Evolutionary conservation across 441 rosid species (phyloP).

Genomic region (Corymbia citriodora): DNA sequence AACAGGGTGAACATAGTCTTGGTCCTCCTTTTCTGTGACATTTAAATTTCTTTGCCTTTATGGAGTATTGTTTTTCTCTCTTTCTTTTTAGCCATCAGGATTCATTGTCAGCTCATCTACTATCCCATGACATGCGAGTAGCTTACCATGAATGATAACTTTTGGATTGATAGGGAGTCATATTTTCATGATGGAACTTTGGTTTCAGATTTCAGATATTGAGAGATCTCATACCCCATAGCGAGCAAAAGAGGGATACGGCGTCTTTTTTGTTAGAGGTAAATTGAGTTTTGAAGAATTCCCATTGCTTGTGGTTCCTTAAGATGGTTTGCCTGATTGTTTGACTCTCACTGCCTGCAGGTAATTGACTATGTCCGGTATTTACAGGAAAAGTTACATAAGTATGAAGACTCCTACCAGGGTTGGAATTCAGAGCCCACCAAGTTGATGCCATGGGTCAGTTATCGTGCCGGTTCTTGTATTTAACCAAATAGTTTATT

Average conservation of each 20-base stretch:
- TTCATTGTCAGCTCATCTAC: background rate
- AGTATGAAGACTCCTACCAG: conserved; percentile 59
- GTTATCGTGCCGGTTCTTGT: background rate
- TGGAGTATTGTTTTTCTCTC: background rate
- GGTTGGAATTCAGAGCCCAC: conserved; percentile 65
- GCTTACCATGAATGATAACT: background rate
- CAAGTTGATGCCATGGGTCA: conserved; percentile 75
- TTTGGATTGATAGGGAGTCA: background rate
- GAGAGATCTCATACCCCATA: conserved; percentile 62
- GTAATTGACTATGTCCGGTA: conserved; percentile 61
- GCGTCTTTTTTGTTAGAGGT: conserved; percentile 76
- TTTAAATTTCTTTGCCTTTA: background rate
- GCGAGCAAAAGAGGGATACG: conserved; percentile 65
- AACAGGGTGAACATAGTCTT: background rate
- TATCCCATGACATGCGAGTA: background rate
- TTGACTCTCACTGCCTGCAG: conserved; percentile 27
- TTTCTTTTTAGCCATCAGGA: background rate
- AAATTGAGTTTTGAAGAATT: background rate
- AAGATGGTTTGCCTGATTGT: conserved; percentile 2
- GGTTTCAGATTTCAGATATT: conserved; percentile 60
- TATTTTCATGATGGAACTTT: background rate
- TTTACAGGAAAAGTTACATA: conserved; percentile 59
- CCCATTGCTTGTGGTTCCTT: background rate
- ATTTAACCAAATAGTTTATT: background rate
- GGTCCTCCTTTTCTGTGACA: background rate